These are phyloP conservation scores for Apiotrichum laibachii DNA, from an alignment of 1,284 basidiomycete species.

Conservation along the genomic window DNA sequence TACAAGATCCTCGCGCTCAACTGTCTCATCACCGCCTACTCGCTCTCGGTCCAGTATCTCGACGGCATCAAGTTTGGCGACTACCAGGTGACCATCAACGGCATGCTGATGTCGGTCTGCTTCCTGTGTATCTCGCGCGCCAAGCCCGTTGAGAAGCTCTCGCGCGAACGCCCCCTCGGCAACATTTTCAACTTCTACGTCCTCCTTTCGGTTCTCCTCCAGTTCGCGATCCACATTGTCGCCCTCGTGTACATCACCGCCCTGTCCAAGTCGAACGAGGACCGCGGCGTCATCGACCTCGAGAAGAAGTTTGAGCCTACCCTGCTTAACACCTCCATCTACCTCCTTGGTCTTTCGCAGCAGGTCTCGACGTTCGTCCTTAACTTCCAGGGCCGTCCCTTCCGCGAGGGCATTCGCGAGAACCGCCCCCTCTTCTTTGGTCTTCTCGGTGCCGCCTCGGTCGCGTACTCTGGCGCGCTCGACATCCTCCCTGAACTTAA, in stretches of 20 bases:
- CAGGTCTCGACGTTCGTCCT: constrained; percentile 95
- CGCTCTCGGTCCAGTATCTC: constrained; percentile 89
- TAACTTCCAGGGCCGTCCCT: constrained; percentile 95
- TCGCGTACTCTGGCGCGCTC: constrained; percentile 88
- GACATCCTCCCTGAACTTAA: constrained; percentile 95
- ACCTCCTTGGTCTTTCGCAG: constrained; percentile 85
- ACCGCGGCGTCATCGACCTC: constrained; percentile 76
- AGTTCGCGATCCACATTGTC: constrained; percentile 86
- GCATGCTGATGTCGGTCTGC: constrained; percentile 95
- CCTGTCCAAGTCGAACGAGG: constrained; percentile 70
- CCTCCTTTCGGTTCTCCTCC: constrained; percentile 78
- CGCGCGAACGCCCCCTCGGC: constrained; percentile 80
- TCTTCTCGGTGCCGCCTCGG: constrained; percentile 75
- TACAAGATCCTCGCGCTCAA: constrained; percentile 97
- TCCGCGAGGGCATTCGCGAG: constrained; percentile 92
- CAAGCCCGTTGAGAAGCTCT: constrained; percentile 92
- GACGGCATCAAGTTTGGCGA: constrained; percentile 98
- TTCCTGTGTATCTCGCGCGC: constrained; percentile 94
- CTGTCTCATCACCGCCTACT: constrained; percentile 93
- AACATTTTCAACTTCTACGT: constrained; percentile 97
- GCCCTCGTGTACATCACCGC: constrained; percentile 87
- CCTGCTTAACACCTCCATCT: constrained; percentile 89
- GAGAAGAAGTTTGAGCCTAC: constrained; percentile 93
- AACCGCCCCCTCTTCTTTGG: constrained; percentile 89
- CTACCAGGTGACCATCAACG: constrained; percentile 87